A percentile compares a stretch with the other conserved stretches of the same genome.
Evolutionary conservation across 306 rosid species (phyloP).

Genomic region (Mucuna pruriens): DNA sequence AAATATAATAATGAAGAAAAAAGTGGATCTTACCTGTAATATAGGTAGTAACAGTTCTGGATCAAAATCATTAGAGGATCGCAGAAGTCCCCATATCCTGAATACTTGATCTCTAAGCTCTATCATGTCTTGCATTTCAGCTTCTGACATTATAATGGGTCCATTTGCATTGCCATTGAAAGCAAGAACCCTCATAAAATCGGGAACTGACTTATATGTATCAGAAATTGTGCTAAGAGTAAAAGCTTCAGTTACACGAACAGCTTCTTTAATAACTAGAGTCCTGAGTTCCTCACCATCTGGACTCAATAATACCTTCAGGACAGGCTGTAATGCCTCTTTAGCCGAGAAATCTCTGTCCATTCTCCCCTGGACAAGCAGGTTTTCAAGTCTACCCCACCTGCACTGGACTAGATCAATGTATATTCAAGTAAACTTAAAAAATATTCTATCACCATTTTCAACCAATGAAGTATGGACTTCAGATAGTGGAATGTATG

Average conservation of each 20-base stretch:
- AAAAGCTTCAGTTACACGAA: conserved; percentile 80
- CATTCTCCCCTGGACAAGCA: conserved; percentile 77
- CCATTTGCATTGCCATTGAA: conserved; percentile 66
- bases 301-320: conserved; percentile 82
- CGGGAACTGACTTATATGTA: conserved; percentile 66
- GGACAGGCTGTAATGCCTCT: conserved; percentile 89
- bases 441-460: conserved; percentile 27
- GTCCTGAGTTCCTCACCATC: conserved; percentile 75
- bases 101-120: conserved; percentile 77
- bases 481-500: conserved; percentile 39
- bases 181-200: conserved; percentile 61
- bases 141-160: conserved; percentile 60
- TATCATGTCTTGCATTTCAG: conserved; percentile 65
- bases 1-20: background rate
- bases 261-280: conserved; percentile 82
- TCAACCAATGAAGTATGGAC: conserved; percentile 15
- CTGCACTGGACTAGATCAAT: conserved; percentile 54
- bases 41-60: conserved; percentile 78
- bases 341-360: conserved; percentile 87
- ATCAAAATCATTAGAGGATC: conserved; percentile 74
- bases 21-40: conserved; percentile 59
- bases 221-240: conserved; percentile 66
- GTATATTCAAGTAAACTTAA: conserved; percentile 37
- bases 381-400: conserved; percentile 89
- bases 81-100: conserved; percentile 80